These are phyloP conservation scores for Acer negundo DNA, from an alignment of 345 rosid species.

Conservation along the genomic window DNA sequence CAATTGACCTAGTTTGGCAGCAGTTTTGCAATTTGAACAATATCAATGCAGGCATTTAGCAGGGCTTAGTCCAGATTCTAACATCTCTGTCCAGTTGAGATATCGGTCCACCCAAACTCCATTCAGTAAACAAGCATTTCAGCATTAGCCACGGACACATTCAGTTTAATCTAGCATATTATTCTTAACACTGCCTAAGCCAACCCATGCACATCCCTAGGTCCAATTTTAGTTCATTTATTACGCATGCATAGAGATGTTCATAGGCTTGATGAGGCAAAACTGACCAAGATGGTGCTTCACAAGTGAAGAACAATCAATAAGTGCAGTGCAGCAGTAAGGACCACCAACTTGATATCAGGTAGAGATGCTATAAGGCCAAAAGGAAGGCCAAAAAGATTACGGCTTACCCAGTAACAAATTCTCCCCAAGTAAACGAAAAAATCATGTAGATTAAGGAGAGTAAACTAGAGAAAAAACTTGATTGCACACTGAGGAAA, in stretches of 20 bases:
- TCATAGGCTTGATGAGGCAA: slow-evolving; percentile 4
- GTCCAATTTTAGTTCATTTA: neutral
- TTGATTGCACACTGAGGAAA: slow-evolving; percentile 16
- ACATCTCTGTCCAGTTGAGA: neutral
- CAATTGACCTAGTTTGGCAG: neutral
- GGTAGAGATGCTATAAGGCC: neutral
- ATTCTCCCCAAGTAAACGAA: neutral
- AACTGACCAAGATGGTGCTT: neutral
- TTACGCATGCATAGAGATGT: neutral
- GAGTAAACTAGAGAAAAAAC: neutral
- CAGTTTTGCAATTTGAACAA: neutral
- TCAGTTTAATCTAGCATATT: too few relatives aligned
- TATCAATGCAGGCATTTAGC: too few relatives aligned
- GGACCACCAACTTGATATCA: neutral
- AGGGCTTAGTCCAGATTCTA: too few relatives aligned
- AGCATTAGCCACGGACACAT: neutral
- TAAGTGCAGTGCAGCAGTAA: neutral
- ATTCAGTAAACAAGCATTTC: neutral
- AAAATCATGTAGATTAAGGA: neutral
- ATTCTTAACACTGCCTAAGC: too few relatives aligned
- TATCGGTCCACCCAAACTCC: neutral
- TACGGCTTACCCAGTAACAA: neutral
- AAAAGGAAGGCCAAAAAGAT: neutral
- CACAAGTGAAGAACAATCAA: neutral
- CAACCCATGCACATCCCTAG: too few relatives aligned